Base-by-base conservation (phyloP, 2,329 filamentous ascomycete genomes). In the Lachnum nothofagi region DNA sequence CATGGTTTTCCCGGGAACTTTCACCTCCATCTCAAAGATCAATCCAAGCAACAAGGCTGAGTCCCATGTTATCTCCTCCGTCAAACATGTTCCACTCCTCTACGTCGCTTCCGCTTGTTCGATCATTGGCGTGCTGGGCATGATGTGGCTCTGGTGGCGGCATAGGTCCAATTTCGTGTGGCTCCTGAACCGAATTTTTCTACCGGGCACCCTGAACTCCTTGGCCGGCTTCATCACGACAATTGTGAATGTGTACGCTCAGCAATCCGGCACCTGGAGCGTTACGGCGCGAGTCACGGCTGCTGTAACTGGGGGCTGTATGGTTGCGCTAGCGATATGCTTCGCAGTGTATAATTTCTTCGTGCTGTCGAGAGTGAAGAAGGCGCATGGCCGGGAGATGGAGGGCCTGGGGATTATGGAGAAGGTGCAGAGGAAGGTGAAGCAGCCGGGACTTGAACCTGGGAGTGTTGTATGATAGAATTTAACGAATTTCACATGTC, bases 1-100 rank as follows among this genome's bases (percentile, higher is more conserved):
- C 48, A 43, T 65, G 1, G 55, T 63, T 35, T 58, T 63, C 49
- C 63, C 63, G 0, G 59, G 59, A 2, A 62, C 62, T 10, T 65
- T 62, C 54, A 61, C 60, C 5, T 49, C 46, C 9, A 12, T 64
- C n/a, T 44, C 42, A 9, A 34, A 37, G 31, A 27, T 48, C 16
- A 41, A 47, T 8, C n/a, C 48, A 5, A 33, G 33, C 19, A 31
- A 46, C 25, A 24, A 47, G 8, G 41, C 54, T 3, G 52, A 52
- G 3, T 34, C 35, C 4, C 33, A 42, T 1, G 50, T 63, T 16
- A 25, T 62, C 5, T 33, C 42, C 12, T 39, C 46, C 2, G 48
- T 60, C 3, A 60, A 62, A 27, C 48, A 63, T 38, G 50, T 60
- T 8, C 55, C 54, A 2, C 48, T 64, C 2, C 49, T 64, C 3